These are phyloP conservation scores for Blumeriella jaapii DNA, from an alignment of 2,329 filamentous ascomycete species.

Conservation along the genomic window DNA sequence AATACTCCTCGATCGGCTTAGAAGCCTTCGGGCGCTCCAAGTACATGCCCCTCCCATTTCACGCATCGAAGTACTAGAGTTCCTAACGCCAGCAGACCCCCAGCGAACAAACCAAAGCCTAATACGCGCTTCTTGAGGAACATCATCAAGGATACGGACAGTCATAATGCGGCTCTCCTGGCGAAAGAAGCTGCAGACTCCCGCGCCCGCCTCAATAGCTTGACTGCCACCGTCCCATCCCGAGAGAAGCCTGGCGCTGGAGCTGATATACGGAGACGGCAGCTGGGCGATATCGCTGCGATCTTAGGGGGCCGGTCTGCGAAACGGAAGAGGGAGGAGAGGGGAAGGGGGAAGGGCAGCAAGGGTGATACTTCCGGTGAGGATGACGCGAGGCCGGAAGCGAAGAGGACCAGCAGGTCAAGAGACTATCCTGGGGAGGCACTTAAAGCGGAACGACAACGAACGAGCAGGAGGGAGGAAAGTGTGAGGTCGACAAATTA, in stretches of 20 bases:
- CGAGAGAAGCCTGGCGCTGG: constrained; percentile 31
- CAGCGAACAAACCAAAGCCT: constrained; percentile 64
- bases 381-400: constrained; percentile 7
- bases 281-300: constrained; percentile 49
- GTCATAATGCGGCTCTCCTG: constrained; percentile 76
- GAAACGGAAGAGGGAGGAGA: constrained; percentile 19
- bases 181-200: constrained; percentile 78
- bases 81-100: constrained; percentile 25
- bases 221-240: constrained; percentile 37
- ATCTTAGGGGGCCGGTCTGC: constrained; percentile 35
- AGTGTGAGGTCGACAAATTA: constrained; percentile 8
- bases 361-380: constrained; percentile 13
- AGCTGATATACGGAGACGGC: constrained; percentile 42
- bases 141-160: constrained; percentile 79
- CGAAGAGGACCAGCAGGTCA: constrained; percentile 5
- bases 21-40: constrained; percentile 46
- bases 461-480: constrained; percentile 5
- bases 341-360: constrained; percentile 1
- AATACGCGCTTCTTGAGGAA: constrained; percentile 84
- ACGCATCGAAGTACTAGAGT: background rate
- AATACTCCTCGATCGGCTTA: constrained; percentile 64
- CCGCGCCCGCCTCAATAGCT: constrained; percentile 51
- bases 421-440: constrained; percentile 2
- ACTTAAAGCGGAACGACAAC: constrained; percentile 1
- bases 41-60: constrained; percentile 9